Conservation (phyloP, 495 filamentous ascomycete species). For the Endocarpon pusillum region DNA sequence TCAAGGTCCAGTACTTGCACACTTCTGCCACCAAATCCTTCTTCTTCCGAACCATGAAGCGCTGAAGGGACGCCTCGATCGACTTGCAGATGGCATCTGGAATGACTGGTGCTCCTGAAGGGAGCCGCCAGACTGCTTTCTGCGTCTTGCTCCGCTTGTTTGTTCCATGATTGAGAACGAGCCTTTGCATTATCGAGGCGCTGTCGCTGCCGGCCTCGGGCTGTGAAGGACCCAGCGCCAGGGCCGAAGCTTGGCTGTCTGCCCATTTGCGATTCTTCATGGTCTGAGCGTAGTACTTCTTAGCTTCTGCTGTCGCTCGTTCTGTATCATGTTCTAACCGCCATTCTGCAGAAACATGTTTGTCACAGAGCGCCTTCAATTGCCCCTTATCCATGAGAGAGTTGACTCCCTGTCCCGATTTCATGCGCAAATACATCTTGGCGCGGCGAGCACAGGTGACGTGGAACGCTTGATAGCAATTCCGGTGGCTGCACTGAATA, state of each 20-base stretch:
- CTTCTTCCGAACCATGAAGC: conserved; percentile 66
- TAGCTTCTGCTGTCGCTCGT: conserved; percentile 43
- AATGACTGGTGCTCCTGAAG: conserved; percentile 88
- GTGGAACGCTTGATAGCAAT: conserved; percentile 95
- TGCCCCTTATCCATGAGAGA: conserved; percentile 76
- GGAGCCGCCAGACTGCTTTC: conserved; percentile 80
- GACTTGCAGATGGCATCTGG: conserved; percentile 68
- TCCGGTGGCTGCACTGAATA: conserved; percentile 96
- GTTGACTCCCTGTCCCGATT: conserved; percentile 81
- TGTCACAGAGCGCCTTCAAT: conserved; percentile 90
- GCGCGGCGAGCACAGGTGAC: conserved; percentile 87
- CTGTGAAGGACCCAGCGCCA: conserved; percentile 53
- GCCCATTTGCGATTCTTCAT: conserved; percentile 81
- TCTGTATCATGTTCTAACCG: conserved; percentile 68
- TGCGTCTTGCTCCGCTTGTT: too few relatives aligned
- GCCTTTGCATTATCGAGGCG: conserved; percentile 8
- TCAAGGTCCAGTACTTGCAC: conserved; percentile 95
- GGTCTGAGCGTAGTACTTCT: conserved; percentile 68
- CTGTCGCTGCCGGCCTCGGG: conserved; percentile 27
- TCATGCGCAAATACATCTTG: conserved; percentile 53
- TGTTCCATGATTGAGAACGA: conserved; percentile 32
- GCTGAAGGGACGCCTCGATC: conserved; percentile 59
- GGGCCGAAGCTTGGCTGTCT: conserved; percentile 73
- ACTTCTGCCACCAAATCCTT: conserved; percentile 85
- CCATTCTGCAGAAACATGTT: conserved; percentile 85